Evolutionary conservation across 768 basidiomycete genomes (phyloP).

Genomic region (Saitozyma sp.): DNA sequence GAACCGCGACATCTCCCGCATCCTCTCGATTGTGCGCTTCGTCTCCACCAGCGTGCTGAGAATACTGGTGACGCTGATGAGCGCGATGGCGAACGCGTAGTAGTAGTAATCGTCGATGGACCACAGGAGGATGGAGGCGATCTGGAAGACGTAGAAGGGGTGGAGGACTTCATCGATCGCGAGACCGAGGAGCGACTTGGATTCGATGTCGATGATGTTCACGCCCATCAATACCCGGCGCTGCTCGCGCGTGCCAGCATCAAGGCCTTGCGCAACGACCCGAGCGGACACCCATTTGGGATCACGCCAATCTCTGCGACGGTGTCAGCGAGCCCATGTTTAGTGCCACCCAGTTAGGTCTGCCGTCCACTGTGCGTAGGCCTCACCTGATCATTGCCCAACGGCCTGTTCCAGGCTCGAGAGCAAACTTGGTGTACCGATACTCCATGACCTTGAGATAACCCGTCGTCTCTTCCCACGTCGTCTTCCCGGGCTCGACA

Average conservation of each 20-base stretch:
- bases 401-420: slow-evolving; percentile 78
- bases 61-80: slow-evolving; percentile 84
- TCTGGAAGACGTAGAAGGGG: slow-evolving; percentile 98
- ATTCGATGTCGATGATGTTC: slow-evolving; percentile 81
- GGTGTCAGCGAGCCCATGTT: not conserved
- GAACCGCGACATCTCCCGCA: slow-evolving; percentile 95
- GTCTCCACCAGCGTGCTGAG: slow-evolving; percentile 86
- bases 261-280: slow-evolving; percentile 68
- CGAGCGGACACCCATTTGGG: slow-evolving; percentile 66
- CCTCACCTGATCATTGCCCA: slow-evolving; percentile 78
- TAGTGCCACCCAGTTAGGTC: not conserved
- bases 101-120: slow-evolving; percentile 93
- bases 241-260: slow-evolving; percentile 61
- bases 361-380: not conserved
- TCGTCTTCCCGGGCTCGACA: slow-evolving; percentile 49
- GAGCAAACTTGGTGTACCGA: slow-evolving; percentile 83
- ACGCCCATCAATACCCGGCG: slow-evolving; percentile 72
- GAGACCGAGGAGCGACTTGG: slow-evolving; percentile 73
- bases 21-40: slow-evolving; percentile 85
- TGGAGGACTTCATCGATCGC: slow-evolving; percentile 87
- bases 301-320: slow-evolving; percentile 83
- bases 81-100: slow-evolving; percentile 92
- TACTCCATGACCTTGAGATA: slow-evolving; percentile 76
- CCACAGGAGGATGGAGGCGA: slow-evolving; percentile 92
- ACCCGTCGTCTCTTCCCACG: slow-evolving; percentile 53